Percentiles rank a stretch among this genome's conserved stretches.
phyloP scores from a whole-genome alignment of 73 alveolate genomes.

The Stentor roeselii region DNA sequence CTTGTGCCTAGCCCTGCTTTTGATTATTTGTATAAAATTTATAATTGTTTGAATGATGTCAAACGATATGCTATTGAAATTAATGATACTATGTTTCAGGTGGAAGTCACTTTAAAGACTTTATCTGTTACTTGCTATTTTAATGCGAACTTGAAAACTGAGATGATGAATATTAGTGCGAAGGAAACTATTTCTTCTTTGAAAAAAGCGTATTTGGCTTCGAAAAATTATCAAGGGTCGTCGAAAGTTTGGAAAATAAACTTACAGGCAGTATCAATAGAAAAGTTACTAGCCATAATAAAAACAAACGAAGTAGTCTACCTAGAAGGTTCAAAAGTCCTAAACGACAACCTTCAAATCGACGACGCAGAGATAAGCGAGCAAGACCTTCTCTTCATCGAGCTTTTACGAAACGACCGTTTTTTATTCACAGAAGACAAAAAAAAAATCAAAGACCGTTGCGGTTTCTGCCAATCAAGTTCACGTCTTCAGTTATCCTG shows the following conservation, averaged over 20 bases:
- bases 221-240: not conserved
- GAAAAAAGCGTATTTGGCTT: not conserved
- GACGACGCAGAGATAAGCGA: conserved; percentile 24
- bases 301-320: not conserved
- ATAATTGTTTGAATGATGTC: not conserved
- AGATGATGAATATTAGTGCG: conserved; percentile 1
- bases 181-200: not conserved
- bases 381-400: not conserved
- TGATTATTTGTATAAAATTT: not conserved
- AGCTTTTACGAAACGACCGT: not conserved
- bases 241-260: conserved; percentile 9
- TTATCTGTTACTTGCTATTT: not conserved
- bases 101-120: conserved; percentile 4
- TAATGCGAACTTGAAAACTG: not conserved
- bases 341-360: not conserved
- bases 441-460: not conserved
- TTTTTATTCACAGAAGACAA: not conserved
- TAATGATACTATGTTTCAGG: conserved; percentile 9
- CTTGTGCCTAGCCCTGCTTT: conserved; percentile 26
- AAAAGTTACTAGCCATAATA: not conserved
- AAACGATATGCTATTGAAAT: conserved; percentile 27
- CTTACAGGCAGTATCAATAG: not conserved
- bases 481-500: not conserved
- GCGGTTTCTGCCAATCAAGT: not conserved
- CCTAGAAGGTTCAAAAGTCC: not conserved